Evolutionary conservation across 2,329 filamentous ascomycete genomes (phyloP).

Genomic region (Hymenoscyphus occultus): DNA sequence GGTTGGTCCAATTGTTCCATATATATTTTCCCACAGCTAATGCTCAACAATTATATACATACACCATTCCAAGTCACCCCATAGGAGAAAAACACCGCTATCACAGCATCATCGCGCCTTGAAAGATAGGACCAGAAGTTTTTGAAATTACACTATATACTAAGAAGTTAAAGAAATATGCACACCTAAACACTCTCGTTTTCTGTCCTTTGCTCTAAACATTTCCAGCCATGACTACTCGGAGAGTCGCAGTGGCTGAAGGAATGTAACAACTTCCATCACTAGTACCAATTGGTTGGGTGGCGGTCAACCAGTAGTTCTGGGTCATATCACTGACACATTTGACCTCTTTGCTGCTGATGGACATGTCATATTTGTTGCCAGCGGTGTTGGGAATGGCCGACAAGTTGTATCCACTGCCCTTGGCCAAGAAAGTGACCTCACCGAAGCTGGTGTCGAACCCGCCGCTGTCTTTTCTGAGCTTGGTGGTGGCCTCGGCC

Average conservation of each 20-base stretch:
- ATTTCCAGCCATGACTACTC: conserved; percentile 30
- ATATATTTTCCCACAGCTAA: not conserved
- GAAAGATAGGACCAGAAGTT: conserved; percentile 6
- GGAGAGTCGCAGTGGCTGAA: conserved; percentile 25
- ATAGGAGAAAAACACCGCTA: not conserved
- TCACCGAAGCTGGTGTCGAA: conserved; percentile 33
- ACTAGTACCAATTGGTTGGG: conserved; percentile 28
- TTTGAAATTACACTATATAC: conserved; percentile 28
- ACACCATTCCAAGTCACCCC: not conserved
- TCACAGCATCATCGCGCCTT: not conserved
- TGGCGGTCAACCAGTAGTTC: conserved; percentile 33
- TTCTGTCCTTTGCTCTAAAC: conserved; percentile 14
- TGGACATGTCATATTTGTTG: conserved; percentile 35
- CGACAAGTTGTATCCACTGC: conserved; percentile 34
- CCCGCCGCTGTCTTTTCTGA: conserved; percentile 21
- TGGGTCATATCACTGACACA: conserved; percentile 31
- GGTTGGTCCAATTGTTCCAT: not conserved
- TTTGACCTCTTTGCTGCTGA: conserved; percentile 27
- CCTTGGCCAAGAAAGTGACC: conserved; percentile 27
- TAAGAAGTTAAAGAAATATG: conserved; percentile 19
- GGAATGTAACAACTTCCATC: conserved; percentile 34
- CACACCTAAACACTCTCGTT: not conserved
- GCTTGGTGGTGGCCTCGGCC: conserved; percentile 20
- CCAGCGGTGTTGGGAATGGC: conserved; percentile 32
- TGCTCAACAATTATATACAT: not conserved